Evolutionary conservation across 2,329 filamentous ascomycete species (phyloP).

Genomic region (Juglanconis sp.): DNA sequence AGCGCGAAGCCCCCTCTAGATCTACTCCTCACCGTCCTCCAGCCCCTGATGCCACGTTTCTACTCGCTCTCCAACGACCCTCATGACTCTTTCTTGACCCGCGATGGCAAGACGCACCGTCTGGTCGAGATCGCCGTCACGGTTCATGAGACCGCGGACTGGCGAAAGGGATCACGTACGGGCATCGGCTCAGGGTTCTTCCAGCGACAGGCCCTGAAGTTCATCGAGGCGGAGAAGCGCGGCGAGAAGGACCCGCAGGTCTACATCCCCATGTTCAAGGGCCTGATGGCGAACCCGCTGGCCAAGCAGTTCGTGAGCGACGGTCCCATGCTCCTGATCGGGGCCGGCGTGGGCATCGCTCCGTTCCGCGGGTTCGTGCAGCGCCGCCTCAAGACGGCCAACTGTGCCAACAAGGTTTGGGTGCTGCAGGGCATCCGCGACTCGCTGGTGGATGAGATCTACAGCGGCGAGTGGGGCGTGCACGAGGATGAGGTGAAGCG

Average conservation of each 20-base stretch:
- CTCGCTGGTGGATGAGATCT: slow-evolving; percentile 90
- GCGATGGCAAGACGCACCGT: slow-evolving; percentile 68
- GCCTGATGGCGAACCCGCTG: slow-evolving; percentile 94
- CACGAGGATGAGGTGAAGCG: slow-evolving; percentile 84
- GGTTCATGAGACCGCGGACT: slow-evolving; percentile 82
- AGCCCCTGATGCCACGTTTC: slow-evolving; percentile 93
- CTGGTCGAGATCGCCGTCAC: slow-evolving; percentile 96
- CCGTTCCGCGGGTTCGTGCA: slow-evolving; percentile 98
- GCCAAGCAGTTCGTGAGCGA: slow-evolving; percentile 89
- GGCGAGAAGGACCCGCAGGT: slow-evolving; percentile 60
- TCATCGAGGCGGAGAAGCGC: slow-evolving; percentile 63
- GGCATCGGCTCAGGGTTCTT: slow-evolving; percentile 93
- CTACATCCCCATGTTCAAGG: slow-evolving; percentile 94
- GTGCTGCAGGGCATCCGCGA: slow-evolving; percentile 93
- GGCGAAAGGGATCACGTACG: slow-evolving; percentile 68
- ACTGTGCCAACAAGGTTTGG: slow-evolving; percentile 98
- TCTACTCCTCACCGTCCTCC: slow-evolving; percentile 73
- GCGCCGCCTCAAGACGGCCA: slow-evolving; percentile 86
- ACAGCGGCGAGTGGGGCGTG: slow-evolving; percentile 93
- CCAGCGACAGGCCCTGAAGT: slow-evolving; percentile 74
- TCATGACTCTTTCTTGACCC: slow-evolving; percentile 67
- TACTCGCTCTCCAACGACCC: slow-evolving; percentile 98
- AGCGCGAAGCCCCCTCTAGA: slow-evolving; percentile 86
- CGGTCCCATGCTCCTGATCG: slow-evolving; percentile 95
- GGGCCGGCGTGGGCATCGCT: slow-evolving; percentile 92